phyloP scores from a whole-genome alignment of 768 basidiomycete genomes.

The Piloderma croceum region DNA sequence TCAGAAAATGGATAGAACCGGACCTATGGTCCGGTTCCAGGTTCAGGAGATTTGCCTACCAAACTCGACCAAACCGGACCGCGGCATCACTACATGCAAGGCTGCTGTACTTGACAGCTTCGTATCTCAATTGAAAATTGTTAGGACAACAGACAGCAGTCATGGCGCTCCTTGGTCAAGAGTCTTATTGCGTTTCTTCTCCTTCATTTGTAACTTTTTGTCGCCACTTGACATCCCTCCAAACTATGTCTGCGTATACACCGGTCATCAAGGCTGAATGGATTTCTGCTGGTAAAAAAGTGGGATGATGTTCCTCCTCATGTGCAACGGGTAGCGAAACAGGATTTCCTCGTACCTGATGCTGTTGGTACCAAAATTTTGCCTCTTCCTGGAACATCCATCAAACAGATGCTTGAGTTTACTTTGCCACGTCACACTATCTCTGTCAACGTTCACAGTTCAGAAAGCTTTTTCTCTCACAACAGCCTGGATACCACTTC shows the following conservation, averaged over 20 bases:
- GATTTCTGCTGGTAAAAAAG: background rate
- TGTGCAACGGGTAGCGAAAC: background rate
- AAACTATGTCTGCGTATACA: slow-evolving; percentile 7
- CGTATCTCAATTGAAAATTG: no score
- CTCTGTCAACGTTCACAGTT: background rate
- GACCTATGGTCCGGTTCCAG: no score
- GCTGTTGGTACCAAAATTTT: background rate
- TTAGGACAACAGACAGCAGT: no score
- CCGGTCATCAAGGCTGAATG: background rate
- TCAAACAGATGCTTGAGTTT: background rate
- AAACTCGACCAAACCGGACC: no score
- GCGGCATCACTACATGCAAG: no score
- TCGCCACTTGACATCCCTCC: no score
- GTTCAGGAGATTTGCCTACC: no score
- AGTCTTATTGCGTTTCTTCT: no score
- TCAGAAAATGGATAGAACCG: no score
- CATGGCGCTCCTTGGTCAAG: no score
- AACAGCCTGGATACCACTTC: background rate
- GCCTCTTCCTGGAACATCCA: background rate
- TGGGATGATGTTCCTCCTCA: background rate
- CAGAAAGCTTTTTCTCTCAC: slow-evolving; percentile 5
- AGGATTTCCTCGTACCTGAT: background rate
- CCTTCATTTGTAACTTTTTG: no score
- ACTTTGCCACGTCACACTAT: background rate
- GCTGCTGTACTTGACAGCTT: no score